Conservation (phyloP, 768 basidiomycete genomes). For the Lentinula edodes region DNA sequence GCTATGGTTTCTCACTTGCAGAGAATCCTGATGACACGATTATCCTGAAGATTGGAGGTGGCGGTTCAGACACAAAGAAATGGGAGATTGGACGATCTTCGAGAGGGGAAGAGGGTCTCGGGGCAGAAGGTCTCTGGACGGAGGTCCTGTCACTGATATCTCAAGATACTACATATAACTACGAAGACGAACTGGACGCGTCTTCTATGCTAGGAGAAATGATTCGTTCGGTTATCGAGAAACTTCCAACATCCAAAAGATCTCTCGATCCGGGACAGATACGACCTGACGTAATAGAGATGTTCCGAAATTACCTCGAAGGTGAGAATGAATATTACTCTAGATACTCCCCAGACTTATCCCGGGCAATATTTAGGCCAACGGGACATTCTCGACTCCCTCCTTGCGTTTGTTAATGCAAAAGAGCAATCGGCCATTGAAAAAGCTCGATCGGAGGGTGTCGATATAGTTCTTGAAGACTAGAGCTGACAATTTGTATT, state of each 20-base stretch:
- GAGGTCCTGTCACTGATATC: slow-evolving; percentile 36
- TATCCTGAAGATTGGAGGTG: slow-evolving; percentile 67
- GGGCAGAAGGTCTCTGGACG: slow-evolving; percentile 55
- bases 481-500: not conserved
- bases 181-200: slow-evolving; percentile 66
- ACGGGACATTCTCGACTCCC: slow-evolving; percentile 46
- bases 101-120: slow-evolving; percentile 46
- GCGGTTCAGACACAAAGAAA: slow-evolving; percentile 26
- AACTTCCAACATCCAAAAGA: slow-evolving; percentile 32
- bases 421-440: slow-evolving; percentile 45
- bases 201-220: slow-evolving; percentile 64
- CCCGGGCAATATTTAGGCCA: slow-evolving; percentile 38
- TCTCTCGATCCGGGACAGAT: slow-evolving; percentile 16
- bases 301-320: slow-evolving; percentile 66
- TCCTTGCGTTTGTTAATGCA: slow-evolving; percentile 42
- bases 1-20: slow-evolving; percentile 83
- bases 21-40: slow-evolving; percentile 86
- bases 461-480: slow-evolving; percentile 48
- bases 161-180: slow-evolving; percentile 22
- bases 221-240: slow-evolving; percentile 45
- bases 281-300: slow-evolving; percentile 53
- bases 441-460: slow-evolving; percentile 43
- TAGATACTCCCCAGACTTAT: not conserved
- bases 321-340: slow-evolving; percentile 30
- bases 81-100: slow-evolving; percentile 65